A percentile compares a stretch with the other conserved stretches of the same genome.
These are phyloP conservation scores for Apium graveolens DNA, from an alignment of 129 eudicot species.

Conservation along the genomic window DNA sequence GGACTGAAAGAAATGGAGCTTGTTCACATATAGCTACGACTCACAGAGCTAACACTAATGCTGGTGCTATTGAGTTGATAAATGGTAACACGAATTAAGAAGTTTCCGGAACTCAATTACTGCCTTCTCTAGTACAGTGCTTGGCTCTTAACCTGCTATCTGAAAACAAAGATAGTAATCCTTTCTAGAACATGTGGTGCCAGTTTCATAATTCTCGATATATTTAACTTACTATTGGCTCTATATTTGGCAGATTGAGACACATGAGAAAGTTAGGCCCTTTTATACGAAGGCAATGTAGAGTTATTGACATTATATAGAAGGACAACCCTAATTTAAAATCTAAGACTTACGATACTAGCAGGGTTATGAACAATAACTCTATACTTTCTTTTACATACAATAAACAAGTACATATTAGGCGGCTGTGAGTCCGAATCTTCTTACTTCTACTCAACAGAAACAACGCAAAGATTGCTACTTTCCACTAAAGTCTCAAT, in stretches of 20 bases:
- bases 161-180: not conserved
- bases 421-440: not conserved
- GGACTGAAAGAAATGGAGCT: not conserved
- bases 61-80: not conserved
- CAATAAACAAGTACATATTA: not conserved
- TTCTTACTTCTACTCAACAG: not conserved
- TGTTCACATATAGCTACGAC: not conserved
- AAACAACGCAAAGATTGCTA: not conserved
- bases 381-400: too few relatives aligned
- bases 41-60: not conserved
- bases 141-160: not conserved
- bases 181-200: not conserved
- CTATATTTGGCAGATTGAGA: not conserved
- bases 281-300: not conserved
- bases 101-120: not conserved
- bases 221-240: not conserved
- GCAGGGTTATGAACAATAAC: not conserved
- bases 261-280: not conserved
- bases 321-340: not conserved
- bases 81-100: not conserved
- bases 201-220: not conserved
- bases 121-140: not conserved
- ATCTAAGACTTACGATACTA: too few relatives aligned
- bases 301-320: not conserved
- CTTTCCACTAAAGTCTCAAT: not conserved